Evolutionary conservation across 495 filamentous ascomycete genomes (phyloP), one percentile per base, ranked within the genome.

Genomic region (Immersiella caudata): DNA sequence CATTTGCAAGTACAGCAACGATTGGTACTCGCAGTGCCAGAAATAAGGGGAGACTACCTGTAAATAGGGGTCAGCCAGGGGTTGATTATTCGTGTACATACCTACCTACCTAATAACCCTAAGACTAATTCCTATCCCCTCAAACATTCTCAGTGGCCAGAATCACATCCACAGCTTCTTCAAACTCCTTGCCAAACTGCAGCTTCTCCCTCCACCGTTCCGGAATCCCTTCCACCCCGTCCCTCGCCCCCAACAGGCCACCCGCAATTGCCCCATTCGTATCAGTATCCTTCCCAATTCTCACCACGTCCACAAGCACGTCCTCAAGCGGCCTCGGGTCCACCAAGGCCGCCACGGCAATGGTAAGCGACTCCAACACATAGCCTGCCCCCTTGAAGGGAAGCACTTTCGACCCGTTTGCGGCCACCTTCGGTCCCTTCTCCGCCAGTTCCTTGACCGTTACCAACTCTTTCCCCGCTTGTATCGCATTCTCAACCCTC

Each of bases 221-320:
- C 0, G 74, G 73, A 21, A 78, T 70, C 14, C 67, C 68, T 6
- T 73, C 51, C 4, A 74, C 70, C 5, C 76, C 76, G 18, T 76
- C 74, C 51, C 74, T 21, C n/a, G 71, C 76, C 0, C 76, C 76
- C 11, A 78, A 58, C 16, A 78, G 46, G 11, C 76, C 76, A 0
- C 76, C 76, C 0, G 76, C 76, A 35, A 78, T 74, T 22, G 76
- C 76, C 1, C 51, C 76, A 49, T 78, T 78, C 0, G 76, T 76
- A 51, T 78, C 76, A 0, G 76, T 67, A 29, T 78, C 76, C 36
- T 62, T 62, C 1, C 76, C 76, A 24, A 78, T 67, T 8, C 73
- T 60, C 20, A 76, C 74, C 33, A 78, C 73, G 58, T 78, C 76
- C 2, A 76, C 62, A 0, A 78, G 24, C 24, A 74, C 68, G 5